Conservation (phyloP, 2,329 filamentous ascomycete genomes). For the Leptographium procerum region DNA sequence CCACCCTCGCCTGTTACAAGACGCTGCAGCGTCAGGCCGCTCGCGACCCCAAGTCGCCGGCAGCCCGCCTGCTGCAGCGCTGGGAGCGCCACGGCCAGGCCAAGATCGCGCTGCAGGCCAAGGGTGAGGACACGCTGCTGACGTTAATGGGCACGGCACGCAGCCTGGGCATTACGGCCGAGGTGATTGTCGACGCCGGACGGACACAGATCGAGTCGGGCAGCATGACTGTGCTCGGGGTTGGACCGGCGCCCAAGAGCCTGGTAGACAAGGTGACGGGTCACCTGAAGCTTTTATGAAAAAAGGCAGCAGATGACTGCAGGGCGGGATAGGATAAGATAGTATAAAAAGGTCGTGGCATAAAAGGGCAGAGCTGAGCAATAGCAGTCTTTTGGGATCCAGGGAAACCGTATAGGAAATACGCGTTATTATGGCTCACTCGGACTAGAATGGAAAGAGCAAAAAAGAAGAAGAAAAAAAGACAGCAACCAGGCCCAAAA, state of each 20-base stretch:
- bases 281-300: constrained; percentile 65
- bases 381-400: too few species aligned
- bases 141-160: constrained; percentile 65
- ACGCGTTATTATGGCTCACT: too few species aligned
- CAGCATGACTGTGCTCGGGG: constrained; percentile 82
- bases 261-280: constrained; percentile 80
- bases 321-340: not conserved
- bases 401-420: too few species aligned
- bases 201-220: constrained; percentile 92
- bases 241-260: constrained; percentile 72
- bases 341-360: too few species aligned
- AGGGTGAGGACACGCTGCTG: constrained; percentile 74
- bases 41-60: constrained; percentile 36
- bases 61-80: constrained; percentile 56
- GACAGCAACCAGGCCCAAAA: too few species aligned
- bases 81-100: constrained; percentile 85
- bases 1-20: constrained; percentile 97
- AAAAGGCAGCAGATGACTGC: too few species aligned
- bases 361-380: too few species aligned
- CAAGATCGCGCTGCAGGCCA: constrained; percentile 86
- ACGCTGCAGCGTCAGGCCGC: constrained; percentile 48
- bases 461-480: too few species aligned
- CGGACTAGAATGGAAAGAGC: too few species aligned
- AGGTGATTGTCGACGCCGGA: constrained; percentile 90
- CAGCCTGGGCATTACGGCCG: constrained; percentile 73